These are phyloP conservation scores for Saccharum hybrid DNA, from an alignment of 202 grass and related monocot genomes.

Conservation along the genomic window DNA sequence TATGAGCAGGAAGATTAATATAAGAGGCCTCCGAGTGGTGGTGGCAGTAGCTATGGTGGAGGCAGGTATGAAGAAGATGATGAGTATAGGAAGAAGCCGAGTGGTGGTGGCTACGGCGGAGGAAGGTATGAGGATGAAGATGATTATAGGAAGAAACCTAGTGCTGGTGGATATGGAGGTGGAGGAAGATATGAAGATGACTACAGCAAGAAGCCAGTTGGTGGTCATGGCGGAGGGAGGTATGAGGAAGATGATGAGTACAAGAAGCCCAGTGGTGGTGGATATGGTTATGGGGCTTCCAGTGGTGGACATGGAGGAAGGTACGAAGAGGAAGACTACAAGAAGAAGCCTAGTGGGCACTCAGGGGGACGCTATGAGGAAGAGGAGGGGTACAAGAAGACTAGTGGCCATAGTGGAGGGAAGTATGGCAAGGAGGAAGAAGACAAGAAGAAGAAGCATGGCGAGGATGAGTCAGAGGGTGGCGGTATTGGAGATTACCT, in stretches of 20 bases:
- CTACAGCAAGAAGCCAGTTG: constrained; percentile 50
- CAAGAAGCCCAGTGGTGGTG: constrained; percentile 48
- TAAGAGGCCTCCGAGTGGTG: constrained; percentile 25
- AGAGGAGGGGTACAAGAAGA: constrained; percentile 56
- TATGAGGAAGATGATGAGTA: constrained; percentile 49
- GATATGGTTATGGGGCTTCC: constrained; percentile 47
- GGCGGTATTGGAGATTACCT: constrained; percentile 70
- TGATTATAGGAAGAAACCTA: constrained; percentile 47
- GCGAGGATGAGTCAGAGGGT: constrained; percentile 43
- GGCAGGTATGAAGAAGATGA: constrained; percentile 40
- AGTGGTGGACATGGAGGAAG: constrained; percentile 51
- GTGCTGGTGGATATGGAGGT: constrained; percentile 35
- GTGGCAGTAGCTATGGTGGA: constrained; percentile 19
- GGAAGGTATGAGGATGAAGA: constrained; percentile 48
- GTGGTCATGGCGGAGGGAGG: constrained; percentile 46
- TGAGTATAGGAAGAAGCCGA: constrained; percentile 14
- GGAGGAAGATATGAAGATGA: constrained; percentile 54
- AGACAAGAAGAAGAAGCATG: constrained; percentile 55
- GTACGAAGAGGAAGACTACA: constrained; percentile 54
- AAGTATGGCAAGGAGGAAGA: constrained; percentile 54
- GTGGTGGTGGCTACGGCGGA: constrained; percentile 39
- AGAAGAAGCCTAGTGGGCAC: constrained; percentile 49
- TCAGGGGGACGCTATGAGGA: constrained; percentile 44
- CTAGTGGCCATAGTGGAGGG: constrained; percentile 49
- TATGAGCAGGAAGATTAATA: constrained; percentile 25